phyloP scores from a whole-genome alignment of 352 stramenopile species.

The Phytophthora tentaculata region DNA sequence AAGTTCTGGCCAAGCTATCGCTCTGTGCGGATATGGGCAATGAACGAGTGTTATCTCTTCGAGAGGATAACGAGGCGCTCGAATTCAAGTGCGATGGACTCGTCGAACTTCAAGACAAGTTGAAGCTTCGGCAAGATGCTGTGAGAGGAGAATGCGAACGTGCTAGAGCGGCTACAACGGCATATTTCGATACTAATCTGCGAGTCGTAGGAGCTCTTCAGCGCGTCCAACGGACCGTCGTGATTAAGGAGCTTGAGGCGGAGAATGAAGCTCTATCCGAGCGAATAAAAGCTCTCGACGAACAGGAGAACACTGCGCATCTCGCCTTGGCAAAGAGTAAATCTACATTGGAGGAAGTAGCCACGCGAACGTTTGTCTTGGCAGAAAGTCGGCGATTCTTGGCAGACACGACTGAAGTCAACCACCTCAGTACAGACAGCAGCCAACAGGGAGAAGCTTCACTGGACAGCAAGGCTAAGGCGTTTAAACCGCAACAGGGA shows the following conservation, averaged over 20 bases:
- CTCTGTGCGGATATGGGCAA: slow-evolving; percentile 53
- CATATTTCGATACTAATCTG: slow-evolving; percentile 68
- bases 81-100: slow-evolving; percentile 45
- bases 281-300: slow-evolving; percentile 41
- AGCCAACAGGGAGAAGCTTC: slow-evolving; percentile 3
- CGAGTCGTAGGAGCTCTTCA: slow-evolving; percentile 62
- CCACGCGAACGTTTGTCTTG: slow-evolving; percentile 40
- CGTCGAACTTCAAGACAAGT: slow-evolving; percentile 35
- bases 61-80: slow-evolving; percentile 63
- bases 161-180: slow-evolving; percentile 40
- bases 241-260: slow-evolving; percentile 49
- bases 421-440: background rate
- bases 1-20: slow-evolving; percentile 49
- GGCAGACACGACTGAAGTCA: slow-evolving; percentile 32
- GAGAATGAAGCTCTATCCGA: slow-evolving; percentile 33
- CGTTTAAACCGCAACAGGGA: slow-evolving; percentile 9
- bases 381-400: slow-evolving; percentile 42
- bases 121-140: slow-evolving; percentile 32
- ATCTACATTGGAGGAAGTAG: slow-evolving; percentile 45
- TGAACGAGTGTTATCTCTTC: slow-evolving; percentile 58
- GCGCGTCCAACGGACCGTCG: slow-evolving; percentile 49
- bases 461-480: background rate
- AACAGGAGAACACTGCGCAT: slow-evolving; percentile 22
- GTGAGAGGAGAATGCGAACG: slow-evolving; percentile 46
- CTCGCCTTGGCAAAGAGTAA: slow-evolving; percentile 29